These are phyloP conservation scores for Cryptococcus sp. DNA, from an alignment of 1,284 basidiomycete genomes.

Conservation along the genomic window DNA sequence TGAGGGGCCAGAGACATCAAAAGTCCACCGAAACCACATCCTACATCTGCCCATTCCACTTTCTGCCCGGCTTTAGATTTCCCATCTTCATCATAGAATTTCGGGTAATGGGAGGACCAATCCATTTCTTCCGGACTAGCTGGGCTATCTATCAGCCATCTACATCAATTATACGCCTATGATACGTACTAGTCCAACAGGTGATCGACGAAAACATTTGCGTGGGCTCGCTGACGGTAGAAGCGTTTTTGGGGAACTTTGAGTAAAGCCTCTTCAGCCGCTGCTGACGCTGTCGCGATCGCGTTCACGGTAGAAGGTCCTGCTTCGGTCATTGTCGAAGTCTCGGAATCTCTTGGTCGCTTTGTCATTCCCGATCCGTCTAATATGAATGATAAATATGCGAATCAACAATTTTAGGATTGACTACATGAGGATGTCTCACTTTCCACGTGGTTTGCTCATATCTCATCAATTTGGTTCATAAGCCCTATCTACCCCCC, in stretches of 20 bases:
- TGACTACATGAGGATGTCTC: background rate
- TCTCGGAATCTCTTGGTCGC: constrained; percentile 25
- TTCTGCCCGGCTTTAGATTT: constrained; percentile 17
- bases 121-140: constrained; percentile 71
- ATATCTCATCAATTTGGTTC: background rate
- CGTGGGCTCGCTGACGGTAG: constrained; percentile 95
- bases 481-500: background rate
- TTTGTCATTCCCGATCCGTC: constrained; percentile 24
- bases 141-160: constrained; percentile 53
- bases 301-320: constrained; percentile 12
- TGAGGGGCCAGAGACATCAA: constrained; percentile 84
- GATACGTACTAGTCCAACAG: constrained; percentile 70
- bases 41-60: constrained; percentile 95
- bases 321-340: constrained; percentile 9
- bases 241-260: constrained; percentile 65
- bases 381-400: background rate
- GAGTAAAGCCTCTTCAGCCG: constrained; percentile 16
- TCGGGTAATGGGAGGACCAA: constrained; percentile 82
- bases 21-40: constrained; percentile 96
- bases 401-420: background rate
- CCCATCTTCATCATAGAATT: constrained; percentile 50
- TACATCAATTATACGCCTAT: background rate
- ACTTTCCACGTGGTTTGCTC: constrained; percentile 3
- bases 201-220: constrained; percentile 98
- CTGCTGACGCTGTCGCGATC: background rate